Percentiles rank a stretch among this genome's conserved stretches.
These are phyloP conservation scores for Pseudocercospora macadamiae DNA, from an alignment of 2,329 filamentous ascomycete genomes.

Conservation along the genomic window DNA sequence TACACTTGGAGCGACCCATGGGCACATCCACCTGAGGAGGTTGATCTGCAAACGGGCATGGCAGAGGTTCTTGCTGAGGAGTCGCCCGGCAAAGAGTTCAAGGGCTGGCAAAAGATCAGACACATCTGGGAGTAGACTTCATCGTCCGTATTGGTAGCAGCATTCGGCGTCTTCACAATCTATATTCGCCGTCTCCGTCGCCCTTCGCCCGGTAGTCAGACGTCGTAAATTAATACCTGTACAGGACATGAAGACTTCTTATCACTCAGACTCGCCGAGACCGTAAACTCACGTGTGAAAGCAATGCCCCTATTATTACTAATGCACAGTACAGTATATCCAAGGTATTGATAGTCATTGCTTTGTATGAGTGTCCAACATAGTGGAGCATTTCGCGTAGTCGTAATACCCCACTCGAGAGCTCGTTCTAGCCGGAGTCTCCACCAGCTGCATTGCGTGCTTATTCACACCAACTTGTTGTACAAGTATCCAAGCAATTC, in stretches of 20 bases:
- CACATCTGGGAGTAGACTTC: constrained; percentile 25
- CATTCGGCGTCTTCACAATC: too few relatives aligned
- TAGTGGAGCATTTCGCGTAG: neutral
- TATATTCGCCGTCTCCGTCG: too few relatives aligned
- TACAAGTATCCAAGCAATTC: too few relatives aligned
- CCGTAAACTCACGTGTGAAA: too few relatives aligned
- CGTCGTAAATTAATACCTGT: too few relatives aligned
- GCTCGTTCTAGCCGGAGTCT: neutral
- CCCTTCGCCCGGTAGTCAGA: too few relatives aligned
- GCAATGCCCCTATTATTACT: too few relatives aligned
- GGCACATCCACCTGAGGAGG: constrained; percentile 52
- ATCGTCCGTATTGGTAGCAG: too few relatives aligned
- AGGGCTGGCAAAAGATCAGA: constrained; percentile 42
- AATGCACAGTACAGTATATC: too few relatives aligned
- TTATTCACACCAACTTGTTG: too few relatives aligned
- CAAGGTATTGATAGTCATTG: neutral
- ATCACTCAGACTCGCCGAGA: too few relatives aligned
- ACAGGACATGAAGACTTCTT: too few relatives aligned
- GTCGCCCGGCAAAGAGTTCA: constrained; percentile 33
- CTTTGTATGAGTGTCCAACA: neutral
- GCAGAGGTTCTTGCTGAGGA: constrained; percentile 39
- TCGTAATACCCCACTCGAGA: neutral
- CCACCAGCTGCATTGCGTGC: neutral
- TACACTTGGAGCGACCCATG: constrained; percentile 54
- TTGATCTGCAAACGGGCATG: constrained; percentile 56